Conservation (phyloP, 1,284 basidiomycete species). For the Mycosarcoma maydis region DNA sequence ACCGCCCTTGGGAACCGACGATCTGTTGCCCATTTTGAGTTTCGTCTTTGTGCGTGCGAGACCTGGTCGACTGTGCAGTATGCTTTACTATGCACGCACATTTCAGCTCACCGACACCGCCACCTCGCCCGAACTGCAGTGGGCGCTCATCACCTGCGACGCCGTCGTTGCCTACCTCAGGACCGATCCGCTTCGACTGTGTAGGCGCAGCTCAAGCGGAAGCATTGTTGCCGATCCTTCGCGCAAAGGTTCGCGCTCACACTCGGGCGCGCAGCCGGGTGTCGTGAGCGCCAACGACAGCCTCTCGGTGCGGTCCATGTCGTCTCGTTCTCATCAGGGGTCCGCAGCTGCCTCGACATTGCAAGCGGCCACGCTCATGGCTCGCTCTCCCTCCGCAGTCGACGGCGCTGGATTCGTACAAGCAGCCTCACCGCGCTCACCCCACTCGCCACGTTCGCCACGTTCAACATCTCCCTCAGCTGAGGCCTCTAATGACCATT, state of each 20-base stretch:
- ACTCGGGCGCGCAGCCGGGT: too few species aligned
- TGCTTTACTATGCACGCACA: slow-evolving; percentile 37
- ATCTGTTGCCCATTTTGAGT: slow-evolving; percentile 36
- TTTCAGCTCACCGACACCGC: slow-evolving; percentile 40
- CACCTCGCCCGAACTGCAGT: slow-evolving; percentile 25
- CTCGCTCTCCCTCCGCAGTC: slow-evolving; percentile 10
- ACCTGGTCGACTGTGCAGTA: slow-evolving; percentile 23
- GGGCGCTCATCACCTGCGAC: slow-evolving; percentile 41
- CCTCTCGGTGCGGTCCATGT: slow-evolving; percentile 18
- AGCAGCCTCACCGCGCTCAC: slow-evolving; percentile 4
- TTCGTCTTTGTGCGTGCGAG: slow-evolving; percentile 34
- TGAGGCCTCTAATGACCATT: slow-evolving; percentile 4
- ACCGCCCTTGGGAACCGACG: slow-evolving; percentile 30
- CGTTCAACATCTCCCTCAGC: slow-evolving; percentile 1
- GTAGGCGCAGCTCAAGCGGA: slow-evolving; percentile 18
- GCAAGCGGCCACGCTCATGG: slow-evolving; percentile 7
- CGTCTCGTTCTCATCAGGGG: slow-evolving; percentile 21
- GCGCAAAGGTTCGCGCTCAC: slow-evolving; percentile 6
- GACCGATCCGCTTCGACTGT: slow-evolving; percentile 32
- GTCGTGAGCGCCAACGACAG: background rate
- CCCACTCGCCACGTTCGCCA: too few species aligned
- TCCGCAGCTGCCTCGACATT: slow-evolving; percentile 13
- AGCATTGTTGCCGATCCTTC: slow-evolving; percentile 2
- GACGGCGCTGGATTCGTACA: background rate
- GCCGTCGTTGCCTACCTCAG: slow-evolving; percentile 39